These are phyloP conservation scores for Peltaster fructicola DNA, from an alignment of 2,329 filamentous ascomycete genomes.

Conservation along the genomic window DNA sequence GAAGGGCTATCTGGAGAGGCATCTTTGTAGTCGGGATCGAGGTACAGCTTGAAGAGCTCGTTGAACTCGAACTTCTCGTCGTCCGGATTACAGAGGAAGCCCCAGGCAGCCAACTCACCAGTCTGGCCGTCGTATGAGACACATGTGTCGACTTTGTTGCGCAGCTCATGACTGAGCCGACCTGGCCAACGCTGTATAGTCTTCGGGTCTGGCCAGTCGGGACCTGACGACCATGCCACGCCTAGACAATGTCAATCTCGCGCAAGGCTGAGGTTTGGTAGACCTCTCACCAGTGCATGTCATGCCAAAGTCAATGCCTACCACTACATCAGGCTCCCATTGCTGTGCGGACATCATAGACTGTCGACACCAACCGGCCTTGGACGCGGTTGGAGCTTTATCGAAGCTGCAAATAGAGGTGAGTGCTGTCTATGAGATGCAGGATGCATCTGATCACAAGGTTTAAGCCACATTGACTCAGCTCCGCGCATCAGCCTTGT, in stretches of 20 bases:
- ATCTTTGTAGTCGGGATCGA: conserved; percentile 8
- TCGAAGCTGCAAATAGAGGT: too few relatives aligned
- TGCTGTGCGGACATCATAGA: too few relatives aligned
- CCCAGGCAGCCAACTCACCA: conserved; percentile 5
- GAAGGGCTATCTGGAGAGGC: conserved; percentile 1
- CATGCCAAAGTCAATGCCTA: conserved; percentile 3
- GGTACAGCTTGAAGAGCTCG: conserved; percentile 9
- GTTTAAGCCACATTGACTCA: too few relatives aligned
- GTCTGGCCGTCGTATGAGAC: conserved; percentile 5
- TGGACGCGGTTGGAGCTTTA: too few relatives aligned
- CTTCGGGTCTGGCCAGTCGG: conserved; percentile 8
- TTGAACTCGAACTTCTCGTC: conserved; percentile 5
- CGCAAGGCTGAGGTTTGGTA: too few relatives aligned
- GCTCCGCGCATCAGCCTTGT: too few relatives aligned
- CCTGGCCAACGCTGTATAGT: conserved; percentile 10
- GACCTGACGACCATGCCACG: conserved; percentile 6
- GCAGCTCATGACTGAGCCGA: conserved; percentile 4
- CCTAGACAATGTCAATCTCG: too few relatives aligned
- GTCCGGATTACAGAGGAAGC: conserved; percentile 7
- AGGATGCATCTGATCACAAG: too few relatives aligned
- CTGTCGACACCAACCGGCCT: too few relatives aligned
- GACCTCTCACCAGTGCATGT: conserved; percentile 2
- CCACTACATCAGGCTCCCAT: conserved; percentile 1
- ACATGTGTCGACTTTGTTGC: conserved; percentile 9
- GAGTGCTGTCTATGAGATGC: too few relatives aligned